phyloP scores from a whole-genome alignment of 2,329 filamentous ascomycete species.

The Calonectria leucothoes region DNA sequence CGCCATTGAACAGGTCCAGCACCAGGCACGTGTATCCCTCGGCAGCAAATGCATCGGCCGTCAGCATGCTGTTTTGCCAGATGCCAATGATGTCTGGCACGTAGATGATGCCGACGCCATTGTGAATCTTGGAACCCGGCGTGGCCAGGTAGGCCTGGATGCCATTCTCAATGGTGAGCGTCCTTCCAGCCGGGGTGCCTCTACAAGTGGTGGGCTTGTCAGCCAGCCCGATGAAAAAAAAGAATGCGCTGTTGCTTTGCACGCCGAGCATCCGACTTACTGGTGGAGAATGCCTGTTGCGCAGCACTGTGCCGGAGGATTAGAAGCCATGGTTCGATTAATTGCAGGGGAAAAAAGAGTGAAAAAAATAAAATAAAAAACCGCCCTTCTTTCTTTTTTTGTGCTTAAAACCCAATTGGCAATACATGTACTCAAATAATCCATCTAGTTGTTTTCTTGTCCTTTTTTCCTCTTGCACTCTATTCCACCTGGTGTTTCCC shows the following conservation, averaged over 20 bases:
- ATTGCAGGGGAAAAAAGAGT: neutral
- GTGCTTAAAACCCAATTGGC: neutral
- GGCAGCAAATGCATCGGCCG: slow-evolving; percentile 51
- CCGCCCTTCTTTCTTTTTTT: neutral
- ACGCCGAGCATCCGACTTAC: neutral
- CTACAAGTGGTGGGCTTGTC: slow-evolving; percentile 39
- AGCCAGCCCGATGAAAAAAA: neutral
- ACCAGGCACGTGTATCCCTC: slow-evolving; percentile 49
- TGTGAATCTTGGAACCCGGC: slow-evolving; percentile 48
- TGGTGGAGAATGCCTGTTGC: slow-evolving; percentile 14
- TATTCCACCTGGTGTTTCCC: neutral
- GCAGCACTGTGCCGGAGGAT: slow-evolving; percentile 14
- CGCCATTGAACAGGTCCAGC: slow-evolving; percentile 48
- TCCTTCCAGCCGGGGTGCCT: slow-evolving; percentile 54
- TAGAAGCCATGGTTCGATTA: slow-evolving; percentile 6
- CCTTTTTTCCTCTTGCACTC: neutral
- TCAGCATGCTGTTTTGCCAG: slow-evolving; percentile 54
- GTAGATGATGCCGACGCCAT: slow-evolving; percentile 55
- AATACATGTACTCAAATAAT: neutral
- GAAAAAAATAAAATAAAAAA: neutral
- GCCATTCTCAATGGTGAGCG: slow-evolving; percentile 53
- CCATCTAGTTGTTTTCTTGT: neutral
- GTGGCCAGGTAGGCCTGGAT: slow-evolving; percentile 60
- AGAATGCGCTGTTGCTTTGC: neutral
- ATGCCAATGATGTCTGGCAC: slow-evolving; percentile 62